Evolutionary conservation across 78 protist genomes (phyloP), one percentile per base, ranked within the genome.

Genomic region (Thecamonas trahens): DNA sequence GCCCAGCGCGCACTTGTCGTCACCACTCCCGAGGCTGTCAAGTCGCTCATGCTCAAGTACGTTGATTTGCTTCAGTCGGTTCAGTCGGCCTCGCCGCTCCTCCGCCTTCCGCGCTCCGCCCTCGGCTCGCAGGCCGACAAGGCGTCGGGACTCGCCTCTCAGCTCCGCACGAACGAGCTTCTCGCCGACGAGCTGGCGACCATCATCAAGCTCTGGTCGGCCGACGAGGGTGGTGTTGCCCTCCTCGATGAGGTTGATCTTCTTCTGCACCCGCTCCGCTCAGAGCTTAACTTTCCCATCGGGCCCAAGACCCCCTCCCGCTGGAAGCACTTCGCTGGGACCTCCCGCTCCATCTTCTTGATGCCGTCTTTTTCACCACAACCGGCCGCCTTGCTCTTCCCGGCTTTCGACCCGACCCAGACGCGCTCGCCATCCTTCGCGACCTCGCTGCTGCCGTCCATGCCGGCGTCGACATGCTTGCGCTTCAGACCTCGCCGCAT

Each of bases 231-330:
- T n/a, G n/a, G n/a, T n/a, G n/a, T n/a, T n/a, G n/a, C n/a, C n/a
- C n/a, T n/a, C n/a, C n/a, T 72, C 44, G 83, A 76, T 47, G 83
- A 84, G 62, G 92, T 87, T 6, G 92, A 87, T 61, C 58, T 87
- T 38, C 24, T 87, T 40, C 82, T 87, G 53, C 88, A 87, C 70
- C 92, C 92, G 35, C 78, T 87, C 29, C 72, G 73, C 60, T 31
- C 68, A 0, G 92, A 87, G 86, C 86, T 87, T 62, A 87, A 87
- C 69, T 87, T 79, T 80, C 92, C 92, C 26, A 72, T 86, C 29
- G 91, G 91, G 38, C 28, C 11, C 35, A 70, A 69, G 39, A 18
- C 47, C 31, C 50, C 72, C 32, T n/a, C n/a, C n/a, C n/a, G n/a
- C 26, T 59, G 4, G 49, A 32, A 7, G 74, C 77, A 7, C 55